phyloP scores from a whole-genome alignment of 2,329 filamentous ascomycete genomes.

The Biscogniauxia sp. region DNA sequence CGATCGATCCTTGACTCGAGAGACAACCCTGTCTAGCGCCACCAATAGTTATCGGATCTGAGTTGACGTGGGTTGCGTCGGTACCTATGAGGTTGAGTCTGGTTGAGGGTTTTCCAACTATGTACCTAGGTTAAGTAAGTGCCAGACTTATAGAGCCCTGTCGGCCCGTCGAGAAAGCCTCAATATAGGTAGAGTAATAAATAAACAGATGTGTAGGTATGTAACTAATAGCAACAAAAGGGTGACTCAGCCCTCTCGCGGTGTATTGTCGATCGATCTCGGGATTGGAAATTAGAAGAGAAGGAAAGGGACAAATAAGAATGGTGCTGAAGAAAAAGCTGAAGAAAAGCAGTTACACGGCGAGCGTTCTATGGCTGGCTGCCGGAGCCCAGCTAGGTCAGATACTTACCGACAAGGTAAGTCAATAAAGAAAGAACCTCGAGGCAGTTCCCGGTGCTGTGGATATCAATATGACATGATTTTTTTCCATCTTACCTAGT shows the following conservation, averaged over 20 bases:
- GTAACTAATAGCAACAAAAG: not conserved
- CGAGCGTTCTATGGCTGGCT: not conserved
- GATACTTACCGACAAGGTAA: not conserved
- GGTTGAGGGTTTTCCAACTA: too few relatives aligned
- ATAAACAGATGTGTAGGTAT: not conserved
- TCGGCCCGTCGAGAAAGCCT: not conserved
- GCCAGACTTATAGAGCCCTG: too few relatives aligned
- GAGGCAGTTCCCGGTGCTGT: not conserved
- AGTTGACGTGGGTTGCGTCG: not conserved
- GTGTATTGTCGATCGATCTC: too few relatives aligned
- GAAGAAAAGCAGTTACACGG: too few relatives aligned
- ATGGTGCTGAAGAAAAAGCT: not conserved
- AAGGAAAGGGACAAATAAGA: not conserved
- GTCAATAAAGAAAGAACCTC: too few relatives aligned
- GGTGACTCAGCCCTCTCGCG: too few relatives aligned
- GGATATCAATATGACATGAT: too few relatives aligned
- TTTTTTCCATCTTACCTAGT: not conserved
- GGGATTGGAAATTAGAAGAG: not conserved
- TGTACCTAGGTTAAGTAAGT: too few relatives aligned
- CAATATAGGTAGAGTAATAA: too few relatives aligned
- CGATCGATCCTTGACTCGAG: conserved; percentile 2
- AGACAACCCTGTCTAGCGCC: not conserved
- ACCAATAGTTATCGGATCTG: not conserved
- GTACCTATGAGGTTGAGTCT: not conserved
- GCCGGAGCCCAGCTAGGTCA: not conserved